Conservation (phyloP, 108 stramenopile species). For the Discostella pseudostelligera region DNA sequence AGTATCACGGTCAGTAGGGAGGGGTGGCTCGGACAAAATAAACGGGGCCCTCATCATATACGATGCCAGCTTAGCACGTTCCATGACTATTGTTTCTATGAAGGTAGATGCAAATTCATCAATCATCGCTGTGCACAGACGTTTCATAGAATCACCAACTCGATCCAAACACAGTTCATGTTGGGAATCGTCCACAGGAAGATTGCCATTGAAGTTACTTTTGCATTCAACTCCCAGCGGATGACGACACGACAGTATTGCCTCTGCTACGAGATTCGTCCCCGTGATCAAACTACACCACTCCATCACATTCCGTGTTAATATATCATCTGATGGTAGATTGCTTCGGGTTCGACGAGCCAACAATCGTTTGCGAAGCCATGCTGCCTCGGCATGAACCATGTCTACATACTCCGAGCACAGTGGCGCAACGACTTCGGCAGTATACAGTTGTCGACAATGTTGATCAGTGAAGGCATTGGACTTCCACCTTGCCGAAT, state of each 20-base stretch:
- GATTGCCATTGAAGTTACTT: constrained; percentile 19
- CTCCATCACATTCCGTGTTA: constrained; percentile 49
- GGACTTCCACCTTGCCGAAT: constrained; percentile 65
- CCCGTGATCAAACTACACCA: constrained; percentile 79
- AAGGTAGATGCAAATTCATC: constrained; percentile 65
- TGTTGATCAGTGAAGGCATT: constrained; percentile 42
- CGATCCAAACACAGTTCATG: constrained; percentile 53
- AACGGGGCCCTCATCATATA: constrained; percentile 75
- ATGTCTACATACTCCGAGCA: constrained; percentile 71
- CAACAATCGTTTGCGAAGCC: constrained; percentile 45
- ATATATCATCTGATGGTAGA: constrained; percentile 25
- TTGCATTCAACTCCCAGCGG: background rate
- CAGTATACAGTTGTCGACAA: constrained; percentile 50
- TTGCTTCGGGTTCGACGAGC: constrained; percentile 18
- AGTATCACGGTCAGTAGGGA: background rate
- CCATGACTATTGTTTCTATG: constrained; percentile 74
- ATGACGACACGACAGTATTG: constrained; percentile 21
- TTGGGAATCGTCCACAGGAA: background rate
- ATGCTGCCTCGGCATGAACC: constrained; percentile 60
- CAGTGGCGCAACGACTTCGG: constrained; percentile 61
- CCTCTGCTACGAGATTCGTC: constrained; percentile 51
- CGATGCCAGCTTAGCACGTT: constrained; percentile 67
- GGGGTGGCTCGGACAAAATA: constrained; percentile 35
- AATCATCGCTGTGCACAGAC: constrained; percentile 58
- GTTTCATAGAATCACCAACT: constrained; percentile 63